Base-by-base conservation (phyloP, 306 rosid species). In the Dicorynia guianensis region DNA sequence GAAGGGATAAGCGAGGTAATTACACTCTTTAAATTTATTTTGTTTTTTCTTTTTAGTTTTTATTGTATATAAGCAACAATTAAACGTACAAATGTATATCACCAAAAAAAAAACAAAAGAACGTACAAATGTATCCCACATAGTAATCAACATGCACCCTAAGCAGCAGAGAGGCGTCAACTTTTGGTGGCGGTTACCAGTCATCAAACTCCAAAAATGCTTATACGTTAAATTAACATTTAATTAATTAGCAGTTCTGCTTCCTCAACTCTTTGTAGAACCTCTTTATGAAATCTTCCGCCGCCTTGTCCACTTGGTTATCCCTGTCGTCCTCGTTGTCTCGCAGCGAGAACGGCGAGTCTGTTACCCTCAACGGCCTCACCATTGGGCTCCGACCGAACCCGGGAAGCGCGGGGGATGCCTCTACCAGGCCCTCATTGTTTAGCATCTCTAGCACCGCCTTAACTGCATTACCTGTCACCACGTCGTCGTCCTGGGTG, bases 341-440 rank as follows among this genome's bases (percentile, higher is more conserved):
- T 17, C 81, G 73, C 39, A 95, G 39, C 2, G 97, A 96, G 15
- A 92, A 95, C 11, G 99, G 99, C 0, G 99, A 95, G 83, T 95
- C 99, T 0, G 99, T 92, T 5, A 95, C 89, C 82, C 99, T 89
- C 76, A 92, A 71, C 75, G 86, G 96, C 60, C 92, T 82, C 59
- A 82, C 96, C 81, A 65, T 64, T 4, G 93, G 95, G 72, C 87
- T 90, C 10, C 48, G 64, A 0, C 88, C 89, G 1, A 85, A 87
- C 34, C 89, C 92, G 0, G 89, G 91, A 1, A 95, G 79, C 0
- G 85, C 85, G 0, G 96, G 98, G 0, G 96, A 91, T 0, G 89
- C 76, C 48, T 71, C 90, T 0, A 71, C 81, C 46, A 40, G 5
- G 46, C 9, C 7, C 7, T 67, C 78, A 0, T 38, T 78, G 71